Percentiles rank a stretch among this genome's conserved stretches.
Conservation (phyloP, 192 early-diverging fungal genomes). For the Powellomyces hirtus region DNA sequence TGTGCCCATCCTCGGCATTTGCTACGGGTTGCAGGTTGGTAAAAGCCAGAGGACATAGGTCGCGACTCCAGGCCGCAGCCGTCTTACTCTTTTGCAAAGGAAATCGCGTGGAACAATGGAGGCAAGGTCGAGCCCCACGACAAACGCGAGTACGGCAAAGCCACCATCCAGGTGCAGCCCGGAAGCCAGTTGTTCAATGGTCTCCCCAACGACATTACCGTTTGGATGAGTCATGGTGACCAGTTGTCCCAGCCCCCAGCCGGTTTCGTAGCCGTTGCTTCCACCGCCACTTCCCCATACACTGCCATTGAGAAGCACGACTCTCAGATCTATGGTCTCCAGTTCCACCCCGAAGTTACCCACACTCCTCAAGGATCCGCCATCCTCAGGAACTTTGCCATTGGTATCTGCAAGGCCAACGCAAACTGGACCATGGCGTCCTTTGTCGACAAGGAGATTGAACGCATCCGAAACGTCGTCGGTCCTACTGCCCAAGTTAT, state of each 20-base stretch:
- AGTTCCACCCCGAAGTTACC: constrained; percentile 99
- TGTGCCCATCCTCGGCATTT: constrained; percentile 95
- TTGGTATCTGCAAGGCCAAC: constrained; percentile 77
- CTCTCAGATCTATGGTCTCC: constrained; percentile 88
- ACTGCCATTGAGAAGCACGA: constrained; percentile 82
- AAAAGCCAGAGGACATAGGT: too few relatives aligned
- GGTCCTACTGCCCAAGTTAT: constrained; percentile 91
- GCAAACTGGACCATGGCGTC: constrained; percentile 93
- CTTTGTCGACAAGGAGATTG: constrained; percentile 97
- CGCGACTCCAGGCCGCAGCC: too few relatives aligned
- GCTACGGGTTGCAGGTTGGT: constrained; percentile 91
- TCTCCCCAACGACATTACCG: constrained; percentile 59
- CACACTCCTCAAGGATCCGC: constrained; percentile 84
- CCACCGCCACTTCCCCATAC: constrained; percentile 84
- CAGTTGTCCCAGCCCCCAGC: constrained; percentile 77
- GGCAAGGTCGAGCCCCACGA: constrained; percentile 85
- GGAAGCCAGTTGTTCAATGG: constrained; percentile 72
- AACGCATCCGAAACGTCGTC: constrained; percentile 85
- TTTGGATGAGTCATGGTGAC: constrained; percentile 99
- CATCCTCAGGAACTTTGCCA: constrained; percentile 91
- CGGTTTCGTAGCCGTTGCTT: constrained; percentile 83
- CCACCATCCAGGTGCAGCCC: constrained; percentile 66
- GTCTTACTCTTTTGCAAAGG: too few relatives aligned
- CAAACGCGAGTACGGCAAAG: constrained; percentile 95
- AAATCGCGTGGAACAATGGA: constrained; percentile 85